A percentile compares a stretch with the other conserved stretches of the same genome.
phyloP scores from a whole-genome alignment of 2,329 filamentous ascomycete species.

The Dryadomyces quercus-mongolicae region DNA sequence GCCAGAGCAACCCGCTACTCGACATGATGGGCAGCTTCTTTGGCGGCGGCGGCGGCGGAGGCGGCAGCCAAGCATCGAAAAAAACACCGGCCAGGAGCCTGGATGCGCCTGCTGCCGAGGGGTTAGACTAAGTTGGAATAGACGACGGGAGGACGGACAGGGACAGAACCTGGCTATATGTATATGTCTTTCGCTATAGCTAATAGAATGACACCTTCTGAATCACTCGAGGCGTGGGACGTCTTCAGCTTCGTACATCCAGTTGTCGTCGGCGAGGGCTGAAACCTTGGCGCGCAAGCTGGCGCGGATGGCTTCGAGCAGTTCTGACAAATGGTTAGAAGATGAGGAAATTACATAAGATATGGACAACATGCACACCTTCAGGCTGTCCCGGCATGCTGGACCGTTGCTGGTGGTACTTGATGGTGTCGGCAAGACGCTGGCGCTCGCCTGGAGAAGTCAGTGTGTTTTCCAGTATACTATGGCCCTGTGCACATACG shows the following conservation, averaged over 20 bases:
- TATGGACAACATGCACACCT: constrained; percentile 31
- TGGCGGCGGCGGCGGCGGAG: constrained; percentile 52
- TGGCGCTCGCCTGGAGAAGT: constrained; percentile 41
- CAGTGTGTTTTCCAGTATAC: neutral
- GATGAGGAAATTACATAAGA: too few species aligned
- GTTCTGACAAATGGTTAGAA: constrained; percentile 31
- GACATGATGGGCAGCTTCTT: constrained; percentile 98
- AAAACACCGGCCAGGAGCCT: constrained; percentile 24
- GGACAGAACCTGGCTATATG: neutral
- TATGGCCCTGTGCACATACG: constrained; percentile 24
- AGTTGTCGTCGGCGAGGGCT: constrained; percentile 68
- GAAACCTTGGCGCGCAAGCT: constrained; percentile 63
- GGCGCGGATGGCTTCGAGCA: constrained; percentile 55
- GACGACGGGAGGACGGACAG: neutral
- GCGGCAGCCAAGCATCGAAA: constrained; percentile 28
- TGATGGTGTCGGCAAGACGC: constrained; percentile 47
- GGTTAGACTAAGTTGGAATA: constrained; percentile 37
- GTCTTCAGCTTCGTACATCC: constrained; percentile 76
- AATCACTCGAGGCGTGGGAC: constrained; percentile 25
- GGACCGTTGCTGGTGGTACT: constrained; percentile 45
- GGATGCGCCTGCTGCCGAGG: constrained; percentile 42
- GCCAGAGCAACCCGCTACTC: constrained; percentile 83
- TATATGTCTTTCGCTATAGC: neutral
- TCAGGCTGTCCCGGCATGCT: constrained; percentile 49
- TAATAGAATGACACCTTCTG: too few species aligned